Evolutionary conservation across 2,329 filamentous ascomycete genomes (phyloP), one percentile per base, ranked within the genome.

Genomic region (Stagonosporopsis tanaceti): DNA sequence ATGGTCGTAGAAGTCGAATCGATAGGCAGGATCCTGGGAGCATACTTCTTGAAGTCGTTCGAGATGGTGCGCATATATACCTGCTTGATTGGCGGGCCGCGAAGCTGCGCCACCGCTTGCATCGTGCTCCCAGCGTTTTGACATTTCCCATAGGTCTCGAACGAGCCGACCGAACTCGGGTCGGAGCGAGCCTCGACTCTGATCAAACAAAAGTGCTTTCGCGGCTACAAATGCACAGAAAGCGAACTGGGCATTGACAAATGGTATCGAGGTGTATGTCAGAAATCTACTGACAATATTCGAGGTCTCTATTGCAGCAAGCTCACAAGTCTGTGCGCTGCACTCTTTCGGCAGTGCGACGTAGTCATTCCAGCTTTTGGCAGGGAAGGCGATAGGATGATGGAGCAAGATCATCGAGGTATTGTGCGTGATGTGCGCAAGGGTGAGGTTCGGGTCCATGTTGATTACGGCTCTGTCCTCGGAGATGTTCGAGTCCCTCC

Each of bases 351-450:
- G 72, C 20, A 75, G 25, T 9, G 72, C 72, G 9, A 75, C 64
- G 25, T 68, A 72, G 7, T 68, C 61, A 9, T 72, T 73, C 72
- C 72, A 75, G 6, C 63, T 65, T 40, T 57, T 62, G 4, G 70
- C 63, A 8, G 72, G 72, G 15, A 69, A 71, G 1, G 71, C 71
- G 14, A 75, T 72, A 1, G 71, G 64, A 32, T 72, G 68, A 38
- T 75, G 72, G 1, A 75, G 66, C 30, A 75, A 52, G 1, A 75
- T 74, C 72, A 74, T 73, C 1, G 72, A 74, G 14, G 72, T 73
- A 41, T 74, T 74, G 45, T 74, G 72, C 5, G 69, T 73, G 11
- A 74, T 72, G 47, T 74, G 72, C 1, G 72, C 72, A 35, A 74
- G 60, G 1, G 72, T 74, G 0, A 74, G 65, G 46, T 74, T 74